Conservation (phyloP, 2,329 filamentous ascomycete species). For the Ophiostoma populinum region DNA sequence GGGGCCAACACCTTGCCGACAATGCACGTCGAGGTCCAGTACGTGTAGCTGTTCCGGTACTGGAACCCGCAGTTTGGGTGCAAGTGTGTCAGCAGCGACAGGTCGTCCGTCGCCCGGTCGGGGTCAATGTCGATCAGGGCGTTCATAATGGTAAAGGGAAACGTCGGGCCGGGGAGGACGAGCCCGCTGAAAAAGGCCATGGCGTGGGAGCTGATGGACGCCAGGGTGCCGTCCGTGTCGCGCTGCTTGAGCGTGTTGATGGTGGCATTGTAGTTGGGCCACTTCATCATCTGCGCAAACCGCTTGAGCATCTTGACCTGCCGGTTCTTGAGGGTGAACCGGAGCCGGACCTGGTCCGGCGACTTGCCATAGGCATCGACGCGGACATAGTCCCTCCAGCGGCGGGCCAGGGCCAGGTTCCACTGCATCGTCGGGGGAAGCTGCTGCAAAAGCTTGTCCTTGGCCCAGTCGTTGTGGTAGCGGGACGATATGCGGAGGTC, state of each 20-base stretch:
- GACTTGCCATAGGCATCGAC: constrained; percentile 42
- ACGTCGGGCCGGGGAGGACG: constrained; percentile 50
- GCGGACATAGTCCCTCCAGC: constrained; percentile 54
- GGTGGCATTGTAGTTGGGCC: constrained; percentile 54
- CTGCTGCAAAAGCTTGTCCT: constrained; percentile 44
- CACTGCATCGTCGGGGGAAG: constrained; percentile 56
- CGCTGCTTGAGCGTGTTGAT: constrained; percentile 43
- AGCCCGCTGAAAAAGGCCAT: constrained; percentile 66
- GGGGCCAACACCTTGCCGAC: constrained; percentile 61
- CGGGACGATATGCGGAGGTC: constrained; percentile 50
- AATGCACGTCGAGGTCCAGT: constrained; percentile 56
- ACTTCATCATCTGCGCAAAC: constrained; percentile 58
- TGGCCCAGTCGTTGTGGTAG: constrained; percentile 43
- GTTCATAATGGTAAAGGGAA: constrained; percentile 66
- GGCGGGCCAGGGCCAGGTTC: constrained; percentile 54
- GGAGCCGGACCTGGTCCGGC: constrained; percentile 40
- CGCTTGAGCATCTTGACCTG: constrained; percentile 52
- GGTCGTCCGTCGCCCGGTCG: constrained; percentile 44
- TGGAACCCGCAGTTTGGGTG: constrained; percentile 58
- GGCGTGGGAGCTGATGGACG: constrained; percentile 48
- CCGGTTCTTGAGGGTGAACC: constrained; percentile 45
- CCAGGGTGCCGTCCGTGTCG: constrained; percentile 38
- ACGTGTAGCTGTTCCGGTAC: constrained; percentile 56
- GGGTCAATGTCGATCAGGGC: constrained; percentile 59
- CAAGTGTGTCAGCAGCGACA: constrained; percentile 50